Conservation (phyloP, 2,329 filamentous ascomycete species). For the Penicillium griseofulvum region DNA sequence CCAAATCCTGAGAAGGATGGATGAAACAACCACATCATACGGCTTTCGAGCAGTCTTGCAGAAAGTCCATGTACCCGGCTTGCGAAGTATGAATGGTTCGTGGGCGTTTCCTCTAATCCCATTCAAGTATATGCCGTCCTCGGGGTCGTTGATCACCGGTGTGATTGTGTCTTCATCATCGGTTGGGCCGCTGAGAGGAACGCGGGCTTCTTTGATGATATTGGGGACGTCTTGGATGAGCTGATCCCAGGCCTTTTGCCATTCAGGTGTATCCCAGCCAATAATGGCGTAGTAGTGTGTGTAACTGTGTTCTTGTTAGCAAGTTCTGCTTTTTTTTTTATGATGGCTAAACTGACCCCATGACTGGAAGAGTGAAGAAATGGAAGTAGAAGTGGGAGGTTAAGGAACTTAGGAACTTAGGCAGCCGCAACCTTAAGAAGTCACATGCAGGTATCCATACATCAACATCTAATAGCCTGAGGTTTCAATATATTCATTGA, state of each 20-base stretch:
- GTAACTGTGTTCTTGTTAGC: slow-evolving; percentile 9
- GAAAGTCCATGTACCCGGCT: neutral
- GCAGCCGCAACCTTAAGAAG: neutral
- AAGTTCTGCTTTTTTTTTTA: neutral
- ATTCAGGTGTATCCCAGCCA: slow-evolving; percentile 11
- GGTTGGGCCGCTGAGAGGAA: slow-evolving; percentile 1
- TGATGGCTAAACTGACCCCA: neutral
- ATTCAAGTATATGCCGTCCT: slow-evolving; percentile 14
- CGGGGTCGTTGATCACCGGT: neutral
- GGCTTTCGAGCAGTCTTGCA: slow-evolving; percentile 17
- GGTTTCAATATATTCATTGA: too few relatives aligned
- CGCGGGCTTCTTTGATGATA: slow-evolving; percentile 7
- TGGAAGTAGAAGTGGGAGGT: neutral
- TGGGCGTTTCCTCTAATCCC: slow-evolving; percentile 1
- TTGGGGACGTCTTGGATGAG: slow-evolving; percentile 12
- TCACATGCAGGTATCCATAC: neutral
- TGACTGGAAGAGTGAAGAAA: neutral
- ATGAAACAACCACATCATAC: slow-evolving; percentile 20
- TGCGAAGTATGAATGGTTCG: slow-evolving; percentile 10
- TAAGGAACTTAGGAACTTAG: neutral
- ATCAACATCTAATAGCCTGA: too few relatives aligned
- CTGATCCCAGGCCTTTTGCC: slow-evolving; percentile 14
- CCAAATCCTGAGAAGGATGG: slow-evolving; percentile 17
- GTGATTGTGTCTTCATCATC: neutral
- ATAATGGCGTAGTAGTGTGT: slow-evolving; percentile 18